Base-by-base conservation (phyloP, 306 rosid genomes). In the Ceratonia siliqua region DNA sequence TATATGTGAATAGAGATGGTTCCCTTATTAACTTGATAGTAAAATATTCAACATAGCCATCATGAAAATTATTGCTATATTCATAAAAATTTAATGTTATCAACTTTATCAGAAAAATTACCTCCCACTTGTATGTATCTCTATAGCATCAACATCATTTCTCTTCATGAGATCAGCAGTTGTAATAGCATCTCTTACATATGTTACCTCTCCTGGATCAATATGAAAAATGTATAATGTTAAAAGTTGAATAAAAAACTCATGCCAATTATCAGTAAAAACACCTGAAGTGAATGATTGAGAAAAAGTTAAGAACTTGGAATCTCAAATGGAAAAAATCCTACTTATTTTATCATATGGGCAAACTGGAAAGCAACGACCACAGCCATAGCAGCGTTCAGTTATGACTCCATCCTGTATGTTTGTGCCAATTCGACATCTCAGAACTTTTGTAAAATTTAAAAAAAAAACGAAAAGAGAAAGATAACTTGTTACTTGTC, bases 301-400 rank as follows among this genome's bases (percentile, higher is more conserved):
- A 54, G 62, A 55, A 32, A 61, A 66, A 79, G 28, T 22, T 57
- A 68, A 8, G 75, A 77, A 22, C 67, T 62, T 21, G 52, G 32
- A 69, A 57, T 63, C 59, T 42, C 39, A 50, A 27, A 35, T 62
- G 28, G 62, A 80, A 65, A 63, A 39, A 38, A 17, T 65, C 83
- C 3, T 71, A 93, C 98, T 93, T 85, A 93, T 93, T 85, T 89
- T 85, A 74, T 93, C 97, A 12, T 86, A 93, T 48, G 98, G 98
- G 79, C 98, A 93, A 69, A 91, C 83, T n/a, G 98, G 98, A 75
- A 85, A 79, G 86, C 98, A 93, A 33, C 96, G 97, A 27, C 98
- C 97, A 69, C 98, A 93, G 27, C 98, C 98, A 78, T 93, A 93
- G 69, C 98, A 93, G 38, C 98, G 96, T 49, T 93, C 98, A 0